Evolutionary conservation across 2,329 filamentous ascomycete species (phyloP).

Genomic region (Rutstroemia sp.): DNA sequence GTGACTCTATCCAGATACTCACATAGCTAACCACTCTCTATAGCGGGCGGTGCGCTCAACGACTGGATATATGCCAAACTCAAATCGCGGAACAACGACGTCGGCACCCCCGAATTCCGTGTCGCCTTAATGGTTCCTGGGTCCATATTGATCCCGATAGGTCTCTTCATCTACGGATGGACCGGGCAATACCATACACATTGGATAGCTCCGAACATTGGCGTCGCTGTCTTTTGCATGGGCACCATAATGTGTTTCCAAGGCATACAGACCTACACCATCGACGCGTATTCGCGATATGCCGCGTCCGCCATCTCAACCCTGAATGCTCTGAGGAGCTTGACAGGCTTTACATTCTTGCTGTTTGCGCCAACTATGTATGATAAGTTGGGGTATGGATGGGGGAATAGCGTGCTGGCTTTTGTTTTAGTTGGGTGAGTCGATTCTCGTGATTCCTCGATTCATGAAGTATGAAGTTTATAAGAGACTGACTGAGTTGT

Average conservation of each 20-base stretch:
- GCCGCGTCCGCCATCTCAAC: slow-evolving; percentile 34
- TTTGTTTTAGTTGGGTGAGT: neutral
- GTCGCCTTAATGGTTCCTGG: slow-evolving; percentile 50
- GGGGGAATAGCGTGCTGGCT: slow-evolving; percentile 33
- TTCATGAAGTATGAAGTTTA: too few species aligned
- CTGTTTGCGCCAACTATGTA: slow-evolving; percentile 21
- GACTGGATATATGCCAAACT: slow-evolving; percentile 29
- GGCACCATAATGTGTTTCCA: slow-evolving; percentile 32
- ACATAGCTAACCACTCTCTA: slow-evolving; percentile 38
- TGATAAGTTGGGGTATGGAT: slow-evolving; percentile 35
- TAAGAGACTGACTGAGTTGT: too few species aligned
- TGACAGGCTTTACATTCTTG: slow-evolving; percentile 18
- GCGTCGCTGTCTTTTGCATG: slow-evolving; percentile 40
- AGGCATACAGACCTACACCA: slow-evolving; percentile 39
- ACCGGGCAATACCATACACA: slow-evolving; percentile 40
- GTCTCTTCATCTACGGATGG: slow-evolving; percentile 52
- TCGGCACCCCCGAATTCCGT: slow-evolving; percentile 48
- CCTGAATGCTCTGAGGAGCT: slow-evolving; percentile 9
- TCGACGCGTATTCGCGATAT: slow-evolving; percentile 37
- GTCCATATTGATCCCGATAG: slow-evolving; percentile 46
- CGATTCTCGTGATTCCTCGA: neutral
- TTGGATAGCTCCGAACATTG: slow-evolving; percentile 51
- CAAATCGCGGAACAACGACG: slow-evolving; percentile 16
- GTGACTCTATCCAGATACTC: slow-evolving; percentile 22
- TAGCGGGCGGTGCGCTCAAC: slow-evolving; percentile 35